Evolutionary conservation across 1,284 basidiomycete species (phyloP).

Genomic region (Microbotryum intermedium): DNA sequence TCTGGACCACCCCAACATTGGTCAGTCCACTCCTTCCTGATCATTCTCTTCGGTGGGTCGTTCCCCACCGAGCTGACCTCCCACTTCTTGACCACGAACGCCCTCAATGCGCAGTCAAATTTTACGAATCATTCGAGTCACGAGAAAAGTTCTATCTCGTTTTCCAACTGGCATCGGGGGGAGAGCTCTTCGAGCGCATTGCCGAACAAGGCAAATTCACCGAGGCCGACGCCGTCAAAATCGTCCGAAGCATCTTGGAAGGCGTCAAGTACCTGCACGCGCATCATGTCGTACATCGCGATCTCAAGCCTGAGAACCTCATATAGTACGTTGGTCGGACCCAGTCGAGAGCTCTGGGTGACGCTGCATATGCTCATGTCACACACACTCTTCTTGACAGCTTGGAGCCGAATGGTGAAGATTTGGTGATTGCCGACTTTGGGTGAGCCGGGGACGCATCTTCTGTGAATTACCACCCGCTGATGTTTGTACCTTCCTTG

Average conservation of each 20-base stretch:
- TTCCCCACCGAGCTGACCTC: background rate
- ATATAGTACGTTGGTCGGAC: slow-evolving; percentile 10
- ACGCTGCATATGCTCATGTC: slow-evolving; percentile 49
- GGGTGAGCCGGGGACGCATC: slow-evolving; percentile 43
- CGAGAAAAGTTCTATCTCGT: slow-evolving; percentile 81
- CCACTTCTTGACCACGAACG: background rate
- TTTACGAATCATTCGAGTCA: slow-evolving; percentile 88
- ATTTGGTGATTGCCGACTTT: slow-evolving; percentile 84
- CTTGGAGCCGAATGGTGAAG: slow-evolving; percentile 52
- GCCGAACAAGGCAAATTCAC: slow-evolving; percentile 76
- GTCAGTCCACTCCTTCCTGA: background rate
- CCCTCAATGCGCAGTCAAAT: slow-evolving; percentile 54
- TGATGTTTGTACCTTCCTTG: background rate
- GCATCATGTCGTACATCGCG: slow-evolving; percentile 78
- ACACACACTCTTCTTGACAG: slow-evolving; percentile 61
- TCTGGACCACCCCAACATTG: slow-evolving; percentile 79
- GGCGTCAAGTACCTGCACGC: slow-evolving; percentile 34
- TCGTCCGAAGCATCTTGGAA: slow-evolving; percentile 51
- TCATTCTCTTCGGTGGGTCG: background rate
- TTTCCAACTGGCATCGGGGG: slow-evolving; percentile 82
- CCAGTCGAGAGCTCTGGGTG: background rate
- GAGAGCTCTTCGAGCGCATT: slow-evolving; percentile 66
- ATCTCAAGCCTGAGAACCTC: slow-evolving; percentile 35
- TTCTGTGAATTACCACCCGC: no score
- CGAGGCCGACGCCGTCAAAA: slow-evolving; percentile 69